Evolutionary conservation across 768 basidiomycete genomes (phyloP).

Genomic region (Leccinum obscurum): DNA sequence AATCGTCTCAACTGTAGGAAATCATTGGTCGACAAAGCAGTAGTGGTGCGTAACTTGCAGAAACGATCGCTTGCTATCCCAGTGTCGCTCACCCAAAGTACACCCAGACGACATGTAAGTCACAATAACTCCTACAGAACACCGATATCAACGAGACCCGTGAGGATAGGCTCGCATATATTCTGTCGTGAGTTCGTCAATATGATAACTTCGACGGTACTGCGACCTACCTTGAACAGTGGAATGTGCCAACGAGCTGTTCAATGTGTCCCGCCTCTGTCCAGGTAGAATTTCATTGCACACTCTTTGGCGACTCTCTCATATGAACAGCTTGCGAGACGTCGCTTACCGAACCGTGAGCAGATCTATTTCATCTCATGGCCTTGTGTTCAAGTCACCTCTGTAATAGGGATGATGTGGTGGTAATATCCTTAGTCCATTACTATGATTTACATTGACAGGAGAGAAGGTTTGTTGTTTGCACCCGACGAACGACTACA

Average conservation of each 20-base stretch:
- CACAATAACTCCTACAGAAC: background rate
- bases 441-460: slow-evolving; percentile 4
- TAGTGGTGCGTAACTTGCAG: slow-evolving; percentile 63
- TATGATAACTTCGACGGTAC: background rate
- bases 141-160: background rate
- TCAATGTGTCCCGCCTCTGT: slow-evolving; percentile 74
- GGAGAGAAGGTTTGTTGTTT: slow-evolving; percentile 68
- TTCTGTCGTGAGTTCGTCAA: slow-evolving; percentile 60
- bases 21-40: slow-evolving; percentile 71
- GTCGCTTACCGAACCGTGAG: slow-evolving; percentile 74
- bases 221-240: slow-evolving; percentile 41
- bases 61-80: background rate
- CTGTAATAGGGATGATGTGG: slow-evolving; percentile 50
- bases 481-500: slow-evolving; percentile 88
- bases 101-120: slow-evolving; percentile 53
- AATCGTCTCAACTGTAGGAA: slow-evolving; percentile 77
- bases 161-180: slow-evolving; percentile 72
- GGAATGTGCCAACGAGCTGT: slow-evolving; percentile 83
- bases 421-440: slow-evolving; percentile 39
- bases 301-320: slow-evolving; percentile 1
- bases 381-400: background rate
- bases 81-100: background rate
- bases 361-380: background rate
- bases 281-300: slow-evolving; percentile 50
- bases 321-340: slow-evolving; percentile 73